A percentile compares a stretch with the other conserved stretches of the same genome.
phyloP scores from a whole-genome alignment of 1,284 basidiomycete genomes.

The Sphaerobolus stellatus region DNA sequence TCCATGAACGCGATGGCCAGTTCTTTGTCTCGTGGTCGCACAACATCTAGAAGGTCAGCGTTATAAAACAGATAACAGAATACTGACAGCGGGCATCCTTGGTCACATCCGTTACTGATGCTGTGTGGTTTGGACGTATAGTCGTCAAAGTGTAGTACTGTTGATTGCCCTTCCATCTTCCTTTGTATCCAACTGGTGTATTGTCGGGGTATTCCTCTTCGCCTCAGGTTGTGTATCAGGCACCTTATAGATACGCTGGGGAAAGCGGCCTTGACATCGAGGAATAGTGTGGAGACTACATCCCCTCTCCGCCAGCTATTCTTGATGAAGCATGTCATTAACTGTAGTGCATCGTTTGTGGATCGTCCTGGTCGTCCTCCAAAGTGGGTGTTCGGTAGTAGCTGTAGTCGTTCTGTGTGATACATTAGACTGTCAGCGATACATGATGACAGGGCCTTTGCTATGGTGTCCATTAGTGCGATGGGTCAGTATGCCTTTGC shows the following conservation, averaged over 20 bases:
- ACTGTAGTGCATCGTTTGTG: constrained; percentile 15
- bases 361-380: constrained; percentile 8
- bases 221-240: constrained; percentile 1
- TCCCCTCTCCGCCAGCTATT: constrained; percentile 1
- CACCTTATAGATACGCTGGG: background rate
- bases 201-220: background rate
- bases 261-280: constrained; percentile 8
- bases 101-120: constrained; percentile 6
- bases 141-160: constrained; percentile 2
- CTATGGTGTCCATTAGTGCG: too few species aligned
- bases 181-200: background rate
- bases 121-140: background rate
- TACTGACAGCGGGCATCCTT: background rate
- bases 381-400: constrained; percentile 10
- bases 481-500: too few species aligned
- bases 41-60: constrained; percentile 24
- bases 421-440: too few species aligned
- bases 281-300: constrained; percentile 1
- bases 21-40: constrained; percentile 15
- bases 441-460: too few species aligned
- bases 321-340: background rate
- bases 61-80: constrained; percentile 23
- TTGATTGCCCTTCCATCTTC: background rate
- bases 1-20: constrained; percentile 29
- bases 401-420: background rate